These are phyloP conservation scores for Pyrenopolyporus hunteri DNA, from an alignment of 495 filamentous ascomycete genomes.

Conservation along the genomic window DNA sequence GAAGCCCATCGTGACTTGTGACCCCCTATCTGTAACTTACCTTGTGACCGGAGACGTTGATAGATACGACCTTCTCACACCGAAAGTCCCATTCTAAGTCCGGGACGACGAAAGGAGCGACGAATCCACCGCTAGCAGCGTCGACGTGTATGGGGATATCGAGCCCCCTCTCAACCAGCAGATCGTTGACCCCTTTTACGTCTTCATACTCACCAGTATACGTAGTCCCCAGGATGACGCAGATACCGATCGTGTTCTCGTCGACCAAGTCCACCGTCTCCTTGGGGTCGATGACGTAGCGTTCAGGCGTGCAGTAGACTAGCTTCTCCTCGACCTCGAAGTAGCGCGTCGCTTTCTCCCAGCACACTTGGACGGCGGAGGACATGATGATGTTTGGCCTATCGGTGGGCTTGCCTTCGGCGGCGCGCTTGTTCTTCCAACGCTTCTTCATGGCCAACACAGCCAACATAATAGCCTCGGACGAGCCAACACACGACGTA, in stretches of 20 bases:
- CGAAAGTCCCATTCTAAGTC: constrained; percentile 87
- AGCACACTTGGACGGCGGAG: constrained; percentile 91
- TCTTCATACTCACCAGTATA: constrained; percentile 98
- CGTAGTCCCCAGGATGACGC: constrained; percentile 84
- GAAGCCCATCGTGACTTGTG: background rate
- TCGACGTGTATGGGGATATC: constrained; percentile 90
- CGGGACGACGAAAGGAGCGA: constrained; percentile 85
- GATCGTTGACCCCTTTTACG: constrained; percentile 84
- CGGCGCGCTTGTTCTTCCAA: constrained; percentile 85
- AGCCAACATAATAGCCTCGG: constrained; percentile 89
- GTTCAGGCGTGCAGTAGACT: constrained; percentile 79
- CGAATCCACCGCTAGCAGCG: constrained; percentile 88
- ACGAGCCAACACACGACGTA: constrained; percentile 83
- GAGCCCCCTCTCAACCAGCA: constrained; percentile 71
- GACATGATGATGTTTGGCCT: constrained; percentile 91
- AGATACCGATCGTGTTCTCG: constrained; percentile 96
- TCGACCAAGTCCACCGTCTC: constrained; percentile 84
- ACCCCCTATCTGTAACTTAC: constrained; percentile 55
- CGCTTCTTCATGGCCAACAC: constrained; percentile 94
- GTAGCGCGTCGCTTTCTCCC: constrained; percentile 95
- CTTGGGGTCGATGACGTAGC: constrained; percentile 86
- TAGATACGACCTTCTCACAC: constrained; percentile 82
- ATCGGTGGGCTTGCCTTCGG: constrained; percentile 74
- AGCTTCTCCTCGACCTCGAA: constrained; percentile 92
- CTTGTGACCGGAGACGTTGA: constrained; percentile 94